Evolutionary conservation across 2,329 filamentous ascomycete genomes (phyloP).

Genomic region (Botrytis hyacinthi): DNA sequence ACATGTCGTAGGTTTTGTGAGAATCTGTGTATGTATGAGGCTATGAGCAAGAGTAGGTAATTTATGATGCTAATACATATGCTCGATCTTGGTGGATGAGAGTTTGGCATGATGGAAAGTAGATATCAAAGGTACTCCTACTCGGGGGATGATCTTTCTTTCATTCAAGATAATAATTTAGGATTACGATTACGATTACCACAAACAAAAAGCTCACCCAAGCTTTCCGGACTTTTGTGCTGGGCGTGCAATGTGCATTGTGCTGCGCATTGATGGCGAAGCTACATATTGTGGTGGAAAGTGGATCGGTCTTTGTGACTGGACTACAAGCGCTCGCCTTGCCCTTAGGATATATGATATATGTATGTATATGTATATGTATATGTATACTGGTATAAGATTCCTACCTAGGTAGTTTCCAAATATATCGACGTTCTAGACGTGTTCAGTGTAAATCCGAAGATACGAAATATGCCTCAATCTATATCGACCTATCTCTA

Average conservation of each 20-base stretch:
- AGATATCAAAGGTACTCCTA: neutral
- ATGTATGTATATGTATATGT: no score
- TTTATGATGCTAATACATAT: neutral
- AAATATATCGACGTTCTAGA: neutral
- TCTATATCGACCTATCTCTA: neutral
- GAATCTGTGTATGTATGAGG: neutral
- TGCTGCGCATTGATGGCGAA: constrained; percentile 2
- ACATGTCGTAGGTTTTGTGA: neutral
- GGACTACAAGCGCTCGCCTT: constrained; percentile 9
- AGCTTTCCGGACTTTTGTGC: constrained; percentile 6
- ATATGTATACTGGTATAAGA: no score
- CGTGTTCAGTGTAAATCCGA: neutral
- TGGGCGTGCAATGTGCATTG: neutral
- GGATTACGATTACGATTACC: neutral
- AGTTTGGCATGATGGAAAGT: neutral
- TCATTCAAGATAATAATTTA: neutral
- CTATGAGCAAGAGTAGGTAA: neutral
- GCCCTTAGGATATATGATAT: constrained; percentile 8
- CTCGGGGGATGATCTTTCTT: neutral
- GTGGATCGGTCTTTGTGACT: neutral
- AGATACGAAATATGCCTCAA: neutral
- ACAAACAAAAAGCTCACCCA: neutral
- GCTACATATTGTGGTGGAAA: neutral
- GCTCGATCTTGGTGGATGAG: neutral
- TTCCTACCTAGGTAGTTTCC: neutral